Base-by-base conservation (phyloP, 176 grass and related monocot genomes). In the Hordeum vulgare region DNA sequence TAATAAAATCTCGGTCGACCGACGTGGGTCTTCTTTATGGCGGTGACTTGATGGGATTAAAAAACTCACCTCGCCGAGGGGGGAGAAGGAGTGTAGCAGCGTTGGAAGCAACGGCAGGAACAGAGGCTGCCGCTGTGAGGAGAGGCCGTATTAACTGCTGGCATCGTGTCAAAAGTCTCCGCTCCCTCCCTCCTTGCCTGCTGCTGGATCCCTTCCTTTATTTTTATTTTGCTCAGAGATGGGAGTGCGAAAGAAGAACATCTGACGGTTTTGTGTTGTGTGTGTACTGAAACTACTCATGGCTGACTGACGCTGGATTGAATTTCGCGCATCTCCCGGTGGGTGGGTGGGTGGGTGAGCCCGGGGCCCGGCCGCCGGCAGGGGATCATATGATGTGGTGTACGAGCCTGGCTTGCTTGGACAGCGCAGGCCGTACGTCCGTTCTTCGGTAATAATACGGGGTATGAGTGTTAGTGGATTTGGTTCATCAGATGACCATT, bases 281-380 rank as follows among this genome's bases (percentile, higher is more conserved):
- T 11, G 57, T 51, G 54, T 15, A 71, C 56, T 42, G 56, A 26
- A 29, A 23, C 41, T 6, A 70, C 31, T 23, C 27, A 12, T 25
- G 51, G 20, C 18, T 37, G 49, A 39, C 75, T 58, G 75, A 80
- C 64, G 81, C 76, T 59, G 36, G 26, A 12, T 71, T 80, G 75
- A 66, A 49, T 75, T 20, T 51, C 24, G 76, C n/a, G 36, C 35
- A 21, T 47, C 81, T 66, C 58, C 45, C 60, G 76, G 83, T 90
- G n/a, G 88, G 79, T 66, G 57, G 73, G 57, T 27, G 68, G 76
- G 83, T 90, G n/a, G 88, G 79, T 66, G 57, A 78, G 57, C n/a
- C 72, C 18, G 1, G 78, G 78, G 54, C 63, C 67, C 42, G 8
- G 18, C 77, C 83, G 24, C 53, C 41, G 71, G 40, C 27, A 57